Conservation (phyloP, 352 stramenopile species). For the Blastocystis sp. region DNA sequence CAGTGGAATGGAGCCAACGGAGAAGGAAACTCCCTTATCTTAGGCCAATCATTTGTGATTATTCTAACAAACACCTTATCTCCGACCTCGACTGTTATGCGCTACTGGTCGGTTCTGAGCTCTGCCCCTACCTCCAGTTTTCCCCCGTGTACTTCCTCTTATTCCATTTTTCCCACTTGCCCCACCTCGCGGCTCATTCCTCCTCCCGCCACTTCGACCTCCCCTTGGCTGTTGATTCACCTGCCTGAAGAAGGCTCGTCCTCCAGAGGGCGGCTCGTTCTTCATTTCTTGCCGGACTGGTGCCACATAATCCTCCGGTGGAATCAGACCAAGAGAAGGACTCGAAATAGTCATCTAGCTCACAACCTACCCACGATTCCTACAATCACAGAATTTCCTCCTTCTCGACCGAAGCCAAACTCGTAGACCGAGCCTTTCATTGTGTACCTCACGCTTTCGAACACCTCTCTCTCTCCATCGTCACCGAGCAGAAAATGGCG, state of each 20-base stretch:
- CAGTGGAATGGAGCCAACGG: not conserved
- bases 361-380: not conserved
- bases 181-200: not conserved
- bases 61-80: not conserved
- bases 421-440: not conserved
- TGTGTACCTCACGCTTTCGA: not conserved
- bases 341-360: not conserved
- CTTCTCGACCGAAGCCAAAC: not conserved
- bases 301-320: conserved; percentile 3
- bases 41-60: not conserved
- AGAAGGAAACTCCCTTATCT: not conserved
- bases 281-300: not conserved
- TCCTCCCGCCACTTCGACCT: not conserved
- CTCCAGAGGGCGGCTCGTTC: not conserved
- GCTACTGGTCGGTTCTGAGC: not conserved
- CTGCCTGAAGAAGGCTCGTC: not conserved
- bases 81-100: not conserved
- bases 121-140: not conserved
- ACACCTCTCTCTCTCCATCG: not conserved
- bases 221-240: not conserved
- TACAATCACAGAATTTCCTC: not conserved
- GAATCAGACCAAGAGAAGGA: not conserved
- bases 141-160: not conserved
- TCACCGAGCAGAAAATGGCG: not conserved
- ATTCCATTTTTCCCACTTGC: not conserved